Percentiles rank a stretch among this genome's conserved stretches.
phyloP scores from a whole-genome alignment of 192 early-diverging fungal genomes.

The Backusella liffmaniae region DNA sequence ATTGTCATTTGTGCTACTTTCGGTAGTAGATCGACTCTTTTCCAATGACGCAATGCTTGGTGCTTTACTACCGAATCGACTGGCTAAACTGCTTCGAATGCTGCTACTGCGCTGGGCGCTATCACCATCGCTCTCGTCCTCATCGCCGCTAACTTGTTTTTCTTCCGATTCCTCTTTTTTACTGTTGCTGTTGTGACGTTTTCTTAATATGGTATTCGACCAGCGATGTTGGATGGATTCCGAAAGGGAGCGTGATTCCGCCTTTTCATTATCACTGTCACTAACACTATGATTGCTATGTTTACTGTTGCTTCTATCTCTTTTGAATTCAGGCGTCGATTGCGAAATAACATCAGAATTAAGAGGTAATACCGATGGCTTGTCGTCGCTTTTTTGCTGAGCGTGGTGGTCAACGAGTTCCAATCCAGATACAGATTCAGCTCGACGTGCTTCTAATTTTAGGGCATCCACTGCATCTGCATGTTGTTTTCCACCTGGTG shows the following conservation, averaged over 20 bases:
- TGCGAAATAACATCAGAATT: neutral
- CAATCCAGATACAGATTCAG: slow-evolving; percentile 5
- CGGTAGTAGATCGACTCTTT: neutral
- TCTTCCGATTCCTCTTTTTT: neutral
- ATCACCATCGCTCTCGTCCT: neutral
- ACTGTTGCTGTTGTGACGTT: neutral
- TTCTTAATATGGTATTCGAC: slow-evolving; percentile 3
- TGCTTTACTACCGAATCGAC: neutral
- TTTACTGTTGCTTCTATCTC: neutral
- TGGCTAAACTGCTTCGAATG: neutral
- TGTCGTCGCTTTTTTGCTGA: neutral
- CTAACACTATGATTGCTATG: neutral
- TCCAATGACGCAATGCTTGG: slow-evolving; percentile 1
- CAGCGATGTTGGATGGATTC: slow-evolving; percentile 1
- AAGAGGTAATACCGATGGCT: neutral
- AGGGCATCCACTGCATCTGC: neutral
- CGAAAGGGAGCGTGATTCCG: neutral
- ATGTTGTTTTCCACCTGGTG: neutral
- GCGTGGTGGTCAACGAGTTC: neutral
- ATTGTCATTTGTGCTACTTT: neutral
- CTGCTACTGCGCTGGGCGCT: neutral
- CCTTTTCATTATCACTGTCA: neutral
- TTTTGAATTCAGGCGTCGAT: neutral
- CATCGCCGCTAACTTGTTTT: neutral
- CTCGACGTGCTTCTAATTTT: slow-evolving; percentile 14